Percentiles rank a stretch among this genome's conserved stretches.
phyloP scores from a whole-genome alignment of 108 stramenopile species.

The Seminavis robusta region DNA sequence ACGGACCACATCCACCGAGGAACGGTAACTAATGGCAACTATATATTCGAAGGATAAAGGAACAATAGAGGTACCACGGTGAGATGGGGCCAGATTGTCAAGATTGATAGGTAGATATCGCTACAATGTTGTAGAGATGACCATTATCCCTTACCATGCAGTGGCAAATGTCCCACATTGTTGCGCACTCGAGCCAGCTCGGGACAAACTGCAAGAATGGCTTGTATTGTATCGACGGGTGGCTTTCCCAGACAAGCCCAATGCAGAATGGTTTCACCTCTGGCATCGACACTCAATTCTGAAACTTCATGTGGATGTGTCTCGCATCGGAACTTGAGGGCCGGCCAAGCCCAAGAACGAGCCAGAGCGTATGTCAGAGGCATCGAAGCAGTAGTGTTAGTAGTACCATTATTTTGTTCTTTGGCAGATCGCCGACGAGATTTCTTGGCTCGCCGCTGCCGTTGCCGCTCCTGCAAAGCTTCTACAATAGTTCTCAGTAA shows the following conservation, averaged over 20 bases:
- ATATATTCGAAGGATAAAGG: neutral
- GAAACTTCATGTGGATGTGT: constrained; percentile 35
- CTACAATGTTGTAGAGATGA: neutral
- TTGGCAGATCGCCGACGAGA: too few species aligned
- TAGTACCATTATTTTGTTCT: too few species aligned
- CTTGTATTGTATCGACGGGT: constrained; percentile 14
- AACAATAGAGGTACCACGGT: neutral
- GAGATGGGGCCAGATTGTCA: neutral
- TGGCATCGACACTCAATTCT: neutral
- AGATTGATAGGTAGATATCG: neutral
- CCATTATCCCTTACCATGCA: constrained; percentile 16
- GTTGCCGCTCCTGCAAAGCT: too few species aligned
- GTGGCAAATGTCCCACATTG: constrained; percentile 18
- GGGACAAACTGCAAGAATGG: constrained; percentile 23
- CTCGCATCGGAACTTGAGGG: constrained; percentile 28
- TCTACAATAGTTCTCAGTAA: too few species aligned
- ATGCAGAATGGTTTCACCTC: constrained; percentile 26
- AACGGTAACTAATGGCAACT: constrained; percentile 34
- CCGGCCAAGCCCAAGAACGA: constrained; percentile 30
- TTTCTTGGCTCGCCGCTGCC: too few species aligned
- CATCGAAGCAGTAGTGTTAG: too few species aligned
- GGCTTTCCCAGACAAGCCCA: constrained; percentile 17
- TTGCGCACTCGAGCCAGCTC: constrained; percentile 16
- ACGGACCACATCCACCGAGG: constrained; percentile 13
- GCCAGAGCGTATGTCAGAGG: constrained; percentile 7